These are phyloP conservation scores for Lunularia cruciata DNA, from an alignment of 225 moss, liverwort and hornwort species.

Conservation along the genomic window DNA sequence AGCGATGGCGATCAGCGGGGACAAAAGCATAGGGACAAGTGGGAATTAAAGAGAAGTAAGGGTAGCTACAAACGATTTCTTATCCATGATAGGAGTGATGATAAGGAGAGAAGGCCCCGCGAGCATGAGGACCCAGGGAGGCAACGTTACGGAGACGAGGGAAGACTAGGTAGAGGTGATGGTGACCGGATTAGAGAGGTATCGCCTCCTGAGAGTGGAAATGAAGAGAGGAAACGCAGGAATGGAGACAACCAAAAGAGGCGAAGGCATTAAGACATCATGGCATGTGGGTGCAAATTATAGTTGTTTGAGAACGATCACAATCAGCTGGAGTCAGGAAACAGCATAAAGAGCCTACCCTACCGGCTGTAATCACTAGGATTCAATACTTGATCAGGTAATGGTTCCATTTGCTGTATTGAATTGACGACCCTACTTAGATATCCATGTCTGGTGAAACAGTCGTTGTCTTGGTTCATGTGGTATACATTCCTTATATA, in stretches of 20 bases:
- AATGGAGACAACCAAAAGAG: background rate
- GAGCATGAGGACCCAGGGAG: background rate
- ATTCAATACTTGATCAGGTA: no score
- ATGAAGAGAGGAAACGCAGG: background rate
- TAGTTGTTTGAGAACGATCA: no score
- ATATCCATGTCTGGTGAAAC: no score
- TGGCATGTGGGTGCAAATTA: no score
- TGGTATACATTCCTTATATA: no score
- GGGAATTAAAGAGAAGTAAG: background rate
- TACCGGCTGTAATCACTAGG: no score
- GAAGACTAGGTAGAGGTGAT: background rate
- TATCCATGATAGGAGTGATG: background rate
- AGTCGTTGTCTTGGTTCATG: no score
- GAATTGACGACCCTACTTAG: no score
- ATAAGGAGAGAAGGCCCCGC: background rate
- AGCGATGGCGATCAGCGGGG: background rate
- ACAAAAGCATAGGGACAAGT: background rate
- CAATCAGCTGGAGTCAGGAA: no score
- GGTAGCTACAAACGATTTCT: background rate
- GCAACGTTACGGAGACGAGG: background rate
- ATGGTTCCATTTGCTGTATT: no score
- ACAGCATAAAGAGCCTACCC: no score
- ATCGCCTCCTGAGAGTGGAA: background rate
- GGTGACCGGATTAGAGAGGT: background rate
- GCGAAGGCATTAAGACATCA: background rate